These are phyloP conservation scores for Dactylonectria estremocensis DNA, from an alignment of 2,329 filamentous ascomycete species.

Conservation along the genomic window DNA sequence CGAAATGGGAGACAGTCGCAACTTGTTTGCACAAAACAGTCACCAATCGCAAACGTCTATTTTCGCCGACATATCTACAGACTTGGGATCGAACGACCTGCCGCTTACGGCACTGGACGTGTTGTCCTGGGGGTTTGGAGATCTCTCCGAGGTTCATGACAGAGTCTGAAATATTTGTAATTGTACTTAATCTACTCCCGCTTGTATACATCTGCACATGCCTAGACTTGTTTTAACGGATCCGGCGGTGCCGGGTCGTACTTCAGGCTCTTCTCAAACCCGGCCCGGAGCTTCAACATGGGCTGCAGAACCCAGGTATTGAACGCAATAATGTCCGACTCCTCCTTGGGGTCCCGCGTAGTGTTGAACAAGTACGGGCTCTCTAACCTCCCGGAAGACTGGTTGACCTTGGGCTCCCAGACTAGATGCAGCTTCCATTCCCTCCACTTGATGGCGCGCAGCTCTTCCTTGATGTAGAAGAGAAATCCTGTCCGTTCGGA, in stretches of 20 bases:
- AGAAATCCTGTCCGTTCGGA: slow-evolving; percentile 47
- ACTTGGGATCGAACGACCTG: background rate
- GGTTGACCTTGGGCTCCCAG: slow-evolving; percentile 55
- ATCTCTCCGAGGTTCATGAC: background rate
- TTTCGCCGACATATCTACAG: slow-evolving; percentile 21
- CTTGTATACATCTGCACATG: background rate
- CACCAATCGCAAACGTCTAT: slow-evolving; percentile 20
- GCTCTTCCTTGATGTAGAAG: slow-evolving; percentile 55
- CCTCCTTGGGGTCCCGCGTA: slow-evolving; percentile 52
- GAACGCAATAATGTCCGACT: slow-evolving; percentile 49
- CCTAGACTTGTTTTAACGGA: slow-evolving; percentile 46
- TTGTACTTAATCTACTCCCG: background rate
- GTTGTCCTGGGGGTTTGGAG: slow-evolving; percentile 34
- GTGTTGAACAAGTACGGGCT: slow-evolving; percentile 53
- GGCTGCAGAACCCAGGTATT: slow-evolving; percentile 55
- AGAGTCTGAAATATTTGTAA: slow-evolving; percentile 12
- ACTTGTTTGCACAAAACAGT: background rate
- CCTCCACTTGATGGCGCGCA: slow-evolving; percentile 53
- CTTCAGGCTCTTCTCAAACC: slow-evolving; percentile 49
- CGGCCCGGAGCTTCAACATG: slow-evolving; percentile 43
- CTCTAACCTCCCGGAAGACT: slow-evolving; percentile 50
- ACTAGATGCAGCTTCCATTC: slow-evolving; percentile 55
- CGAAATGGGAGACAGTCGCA: background rate
- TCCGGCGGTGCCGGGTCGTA: slow-evolving; percentile 52
- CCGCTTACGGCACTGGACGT: slow-evolving; percentile 26